phyloP scores from a whole-genome alignment of 768 basidiomycete genomes.

The Pisolithus marmoratus region DNA sequence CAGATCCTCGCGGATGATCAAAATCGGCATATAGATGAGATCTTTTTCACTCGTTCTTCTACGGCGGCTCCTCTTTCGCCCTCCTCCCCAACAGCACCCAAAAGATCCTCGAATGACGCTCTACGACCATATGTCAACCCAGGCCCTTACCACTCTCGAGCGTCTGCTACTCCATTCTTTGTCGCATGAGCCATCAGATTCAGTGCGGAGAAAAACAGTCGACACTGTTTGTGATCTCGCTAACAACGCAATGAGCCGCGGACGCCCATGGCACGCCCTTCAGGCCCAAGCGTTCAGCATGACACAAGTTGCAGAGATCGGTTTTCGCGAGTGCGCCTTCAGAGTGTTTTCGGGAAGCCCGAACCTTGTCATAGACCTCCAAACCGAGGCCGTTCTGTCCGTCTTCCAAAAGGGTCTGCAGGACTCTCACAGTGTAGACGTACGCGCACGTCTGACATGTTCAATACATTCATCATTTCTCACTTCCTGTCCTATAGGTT shows the following conservation, averaged over 20 bases:
- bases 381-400: constrained; percentile 60
- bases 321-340: constrained; percentile 57
- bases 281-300: constrained; percentile 69
- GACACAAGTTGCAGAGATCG: constrained; percentile 33
- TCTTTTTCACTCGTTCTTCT: constrained; percentile 80
- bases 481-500: constrained; percentile 38
- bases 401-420: constrained; percentile 66
- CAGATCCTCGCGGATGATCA: constrained; percentile 4
- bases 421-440: constrained; percentile 61
- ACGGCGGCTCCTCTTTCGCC: constrained; percentile 70
- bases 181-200: constrained; percentile 48
- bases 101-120: constrained; percentile 48
- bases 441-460: constrained; percentile 25
- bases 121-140: constrained; percentile 70
- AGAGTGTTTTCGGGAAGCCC: constrained; percentile 69
- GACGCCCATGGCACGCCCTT: constrained; percentile 76
- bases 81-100: constrained; percentile 33
- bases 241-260: constrained; percentile 66
- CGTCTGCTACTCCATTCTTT: constrained; percentile 67
- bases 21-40: constrained; percentile 54
- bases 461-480: background rate
- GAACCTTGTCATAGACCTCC: constrained; percentile 71
- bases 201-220: constrained; percentile 65
- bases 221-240: constrained; percentile 76
- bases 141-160: constrained; percentile 63